phyloP scores from a whole-genome alignment of 192 early-diverging fungal genomes.

The Gonapodya sp. region DNA sequence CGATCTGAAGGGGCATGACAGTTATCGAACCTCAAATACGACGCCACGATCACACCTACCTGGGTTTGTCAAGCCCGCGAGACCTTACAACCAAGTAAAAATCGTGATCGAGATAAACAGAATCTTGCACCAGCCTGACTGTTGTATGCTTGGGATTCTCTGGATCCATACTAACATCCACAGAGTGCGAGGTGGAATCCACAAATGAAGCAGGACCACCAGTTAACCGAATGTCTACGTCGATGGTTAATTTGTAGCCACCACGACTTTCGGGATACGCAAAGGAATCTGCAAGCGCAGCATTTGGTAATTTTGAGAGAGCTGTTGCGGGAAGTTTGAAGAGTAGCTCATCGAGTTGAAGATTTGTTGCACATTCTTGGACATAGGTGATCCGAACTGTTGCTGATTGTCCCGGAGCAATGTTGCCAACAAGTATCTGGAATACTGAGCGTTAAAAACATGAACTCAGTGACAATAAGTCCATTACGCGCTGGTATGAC shows the following conservation, averaged over 20 bases:
- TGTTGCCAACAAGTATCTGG: background rate
- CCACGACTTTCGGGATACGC: background rate
- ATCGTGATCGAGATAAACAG: background rate
- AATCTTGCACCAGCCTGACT: background rate
- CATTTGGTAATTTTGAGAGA: background rate
- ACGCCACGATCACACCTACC: background rate
- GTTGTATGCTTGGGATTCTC: background rate
- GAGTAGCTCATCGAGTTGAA: background rate
- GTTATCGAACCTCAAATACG: background rate
- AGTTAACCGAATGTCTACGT: background rate
- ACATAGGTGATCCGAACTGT: background rate
- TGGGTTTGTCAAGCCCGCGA: background rate
- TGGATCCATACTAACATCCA: background rate
- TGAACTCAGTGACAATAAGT: too few species aligned
- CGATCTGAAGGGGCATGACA: background rate
- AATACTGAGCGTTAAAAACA: background rate
- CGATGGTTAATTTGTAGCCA: background rate
- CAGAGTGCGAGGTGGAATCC: background rate
- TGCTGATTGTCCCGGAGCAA: background rate
- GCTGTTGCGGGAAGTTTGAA: background rate
- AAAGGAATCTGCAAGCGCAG: background rate
- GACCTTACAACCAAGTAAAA: background rate
- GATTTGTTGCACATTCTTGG: background rate
- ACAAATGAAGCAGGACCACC: background rate
- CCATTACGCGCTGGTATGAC: too few species aligned